Conservation (phyloP, 2,329 filamentous ascomycete genomes). For the Lecanicillium sp. region DNA sequence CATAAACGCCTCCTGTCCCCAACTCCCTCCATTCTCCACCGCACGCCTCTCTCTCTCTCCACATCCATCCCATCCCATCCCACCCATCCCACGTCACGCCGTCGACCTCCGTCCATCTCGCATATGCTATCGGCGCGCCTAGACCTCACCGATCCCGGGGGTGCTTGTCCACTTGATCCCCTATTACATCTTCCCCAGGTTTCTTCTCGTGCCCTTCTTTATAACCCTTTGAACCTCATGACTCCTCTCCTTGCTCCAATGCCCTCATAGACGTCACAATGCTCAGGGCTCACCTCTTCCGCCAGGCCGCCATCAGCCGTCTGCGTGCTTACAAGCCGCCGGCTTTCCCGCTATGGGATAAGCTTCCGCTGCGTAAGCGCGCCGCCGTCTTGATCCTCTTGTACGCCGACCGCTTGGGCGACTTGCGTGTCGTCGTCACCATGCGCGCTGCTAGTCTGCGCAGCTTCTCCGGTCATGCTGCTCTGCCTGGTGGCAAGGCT, state of each 20-base stretch:
- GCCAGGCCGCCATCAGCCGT: slow-evolving; percentile 49
- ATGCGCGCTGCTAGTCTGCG: slow-evolving; percentile 57
- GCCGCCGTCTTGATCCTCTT: slow-evolving; percentile 84
- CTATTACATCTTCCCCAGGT: background rate
- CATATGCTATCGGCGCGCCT: too few species aligned
- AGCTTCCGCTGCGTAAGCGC: slow-evolving; percentile 54
- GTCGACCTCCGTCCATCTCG: background rate
- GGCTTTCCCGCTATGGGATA: slow-evolving; percentile 53
- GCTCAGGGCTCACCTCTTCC: slow-evolving; percentile 12
- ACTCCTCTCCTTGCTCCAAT: slow-evolving; percentile 1
- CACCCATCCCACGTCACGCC: background rate
- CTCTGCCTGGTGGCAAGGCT: slow-evolving; percentile 73
- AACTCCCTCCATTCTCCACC: background rate
- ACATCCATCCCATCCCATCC: background rate
- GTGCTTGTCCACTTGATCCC: too few species aligned
- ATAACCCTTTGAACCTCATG: background rate
- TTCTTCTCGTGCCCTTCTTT: background rate
- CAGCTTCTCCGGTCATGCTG: slow-evolving; percentile 76
- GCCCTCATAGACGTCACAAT: slow-evolving; percentile 2
- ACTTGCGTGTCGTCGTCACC: slow-evolving; percentile 64
- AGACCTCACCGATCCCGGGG: too few species aligned
- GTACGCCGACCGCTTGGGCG: slow-evolving; percentile 74
- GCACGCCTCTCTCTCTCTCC: background rate
- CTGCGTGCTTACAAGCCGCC: slow-evolving; percentile 54
- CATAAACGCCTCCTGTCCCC: background rate